Evolutionary conservation across 768 basidiomycete genomes (phyloP).

Genomic region (Cystofilobasidium capitatum): DNA sequence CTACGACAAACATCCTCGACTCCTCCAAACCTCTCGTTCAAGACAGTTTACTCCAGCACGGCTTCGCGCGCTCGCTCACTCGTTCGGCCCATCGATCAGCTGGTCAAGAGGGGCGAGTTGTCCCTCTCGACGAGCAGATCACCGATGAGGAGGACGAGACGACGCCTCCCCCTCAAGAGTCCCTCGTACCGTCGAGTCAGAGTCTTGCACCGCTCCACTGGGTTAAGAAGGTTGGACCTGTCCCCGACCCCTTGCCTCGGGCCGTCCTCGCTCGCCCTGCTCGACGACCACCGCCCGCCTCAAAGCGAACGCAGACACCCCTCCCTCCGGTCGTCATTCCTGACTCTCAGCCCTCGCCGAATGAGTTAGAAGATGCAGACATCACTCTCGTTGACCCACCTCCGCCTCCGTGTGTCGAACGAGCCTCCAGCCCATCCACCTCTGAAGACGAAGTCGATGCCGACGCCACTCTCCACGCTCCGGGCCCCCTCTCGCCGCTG

Average conservation of each 20-base stretch:
- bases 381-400: not conserved
- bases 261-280: not conserved
- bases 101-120: too few species aligned
- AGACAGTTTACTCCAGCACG: slow-evolving; percentile 3
- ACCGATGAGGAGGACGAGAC: not conserved
- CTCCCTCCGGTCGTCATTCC: not conserved
- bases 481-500: not conserved
- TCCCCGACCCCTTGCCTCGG: not conserved
- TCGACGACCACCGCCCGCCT: not conserved
- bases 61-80: not conserved
- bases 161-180: not conserved
- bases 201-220: slow-evolving; percentile 1
- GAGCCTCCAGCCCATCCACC: not conserved
- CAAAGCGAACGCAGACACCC: not conserved
- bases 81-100: not conserved
- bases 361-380: not conserved
- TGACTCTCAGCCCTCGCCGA: not conserved
- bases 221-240: not conserved
- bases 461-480: not conserved
- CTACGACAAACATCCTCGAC: not conserved
- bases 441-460: slow-evolving; percentile 4
- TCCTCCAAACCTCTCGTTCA: not conserved
- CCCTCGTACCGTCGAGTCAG: not conserved
- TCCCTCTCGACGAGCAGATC: too few species aligned
- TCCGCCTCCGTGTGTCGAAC: not conserved